Conservation (phyloP, 2,329 filamentous ascomycete species). For the Truncatella angustata region DNA sequence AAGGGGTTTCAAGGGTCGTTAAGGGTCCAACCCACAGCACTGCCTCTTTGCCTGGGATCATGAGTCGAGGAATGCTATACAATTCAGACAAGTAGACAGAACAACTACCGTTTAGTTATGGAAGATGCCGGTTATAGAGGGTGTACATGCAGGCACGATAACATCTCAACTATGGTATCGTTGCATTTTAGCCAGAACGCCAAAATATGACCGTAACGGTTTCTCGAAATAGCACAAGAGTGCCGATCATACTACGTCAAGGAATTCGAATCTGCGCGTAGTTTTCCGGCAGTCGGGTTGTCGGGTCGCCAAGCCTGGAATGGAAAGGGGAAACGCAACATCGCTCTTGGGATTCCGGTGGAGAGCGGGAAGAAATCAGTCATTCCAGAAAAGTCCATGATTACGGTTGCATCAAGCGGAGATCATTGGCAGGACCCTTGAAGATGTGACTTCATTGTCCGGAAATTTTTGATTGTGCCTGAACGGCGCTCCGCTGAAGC, state of each 20-base stretch:
- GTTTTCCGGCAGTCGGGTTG: not conserved
- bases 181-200: not conserved
- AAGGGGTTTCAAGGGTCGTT: too few species aligned
- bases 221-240: not conserved
- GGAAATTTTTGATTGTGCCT: constrained; percentile 1
- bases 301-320: not conserved
- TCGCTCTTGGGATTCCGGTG: not conserved
- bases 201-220: not conserved
- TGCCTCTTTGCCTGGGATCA: too few species aligned
- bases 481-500: not conserved
- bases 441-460: not conserved
- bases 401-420: not conserved
- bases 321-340: not conserved
- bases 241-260: not conserved
- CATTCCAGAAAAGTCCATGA: not conserved
- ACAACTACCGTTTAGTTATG: too few species aligned
- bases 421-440: not conserved
- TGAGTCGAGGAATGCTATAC: too few species aligned
- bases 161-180: too few species aligned
- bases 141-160: too few species aligned
- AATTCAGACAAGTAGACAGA: too few species aligned
- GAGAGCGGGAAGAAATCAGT: not conserved
- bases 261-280: not conserved
- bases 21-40: too few species aligned
- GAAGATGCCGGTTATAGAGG: too few species aligned